Evolutionary conservation across 139 green algal genomes (phyloP), one percentile per base, ranked within the genome.

Genomic region (Marvania coccoides): DNA sequence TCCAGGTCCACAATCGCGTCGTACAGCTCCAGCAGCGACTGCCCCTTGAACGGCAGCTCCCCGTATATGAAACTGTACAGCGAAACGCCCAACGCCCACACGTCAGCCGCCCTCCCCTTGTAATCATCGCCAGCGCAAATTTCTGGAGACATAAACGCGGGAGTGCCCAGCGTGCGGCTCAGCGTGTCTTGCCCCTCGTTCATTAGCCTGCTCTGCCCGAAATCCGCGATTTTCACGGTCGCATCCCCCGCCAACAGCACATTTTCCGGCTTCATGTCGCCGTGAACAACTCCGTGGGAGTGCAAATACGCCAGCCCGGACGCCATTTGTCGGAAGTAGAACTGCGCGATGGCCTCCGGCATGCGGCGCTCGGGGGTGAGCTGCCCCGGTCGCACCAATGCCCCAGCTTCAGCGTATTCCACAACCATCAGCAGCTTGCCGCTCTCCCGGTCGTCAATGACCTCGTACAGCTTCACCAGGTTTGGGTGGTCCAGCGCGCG

Each of bases 191-290:
- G 59, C 29, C n/a, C 30, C 24, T 45, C 28, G 8, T 53, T 26
- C 7, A 79, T 61, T 26, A 81, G 63, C 42, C 58, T 73, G 68
- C 76, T 78, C 59, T 83, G 84, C 24, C 90, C 90, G 79, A 96
- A 96, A 73, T 96, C 90, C 9, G 72, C 80, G 51, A 96, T 90
- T 61, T 95, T 95, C 9, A 96, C 80, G n/a, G 76, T 65, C 12
- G 40, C 46, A n/a, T 74, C 74, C 4, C 77, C 82, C 3, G 61
- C 71, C 33, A 92, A 70, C 57, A 95, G 81, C 73, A 95, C 77
- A 79, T 96, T 96, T 65, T 96, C 89, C 0, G 89, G 87, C 75
- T 95, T 95, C 23, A 94, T 38, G 75, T 95, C 89, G 15, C 88
- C 78, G 67, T 94, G 89, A 40, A 90, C 82, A 55, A 94, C 73